These are phyloP conservation scores for Hanseniaspora thailandica DNA, from an alignment of 805 yeast species.

Conservation along the genomic window DNA sequence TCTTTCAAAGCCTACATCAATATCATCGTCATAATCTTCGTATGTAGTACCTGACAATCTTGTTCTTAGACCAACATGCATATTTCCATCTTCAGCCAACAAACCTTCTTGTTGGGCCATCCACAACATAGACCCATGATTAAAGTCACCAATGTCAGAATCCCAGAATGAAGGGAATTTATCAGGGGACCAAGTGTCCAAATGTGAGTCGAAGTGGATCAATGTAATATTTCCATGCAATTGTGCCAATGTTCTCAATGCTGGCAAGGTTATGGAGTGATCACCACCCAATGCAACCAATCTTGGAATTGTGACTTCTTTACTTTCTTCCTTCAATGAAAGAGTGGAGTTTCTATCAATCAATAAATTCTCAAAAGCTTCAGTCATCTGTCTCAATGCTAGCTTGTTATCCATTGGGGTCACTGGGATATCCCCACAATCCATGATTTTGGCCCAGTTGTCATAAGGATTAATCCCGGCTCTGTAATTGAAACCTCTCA, in stretches of 20 bases:
- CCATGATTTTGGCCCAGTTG: slow-evolving; percentile 42
- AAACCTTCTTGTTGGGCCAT: slow-evolving; percentile 62
- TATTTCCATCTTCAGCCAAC: slow-evolving; percentile 40
- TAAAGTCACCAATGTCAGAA: slow-evolving; percentile 47
- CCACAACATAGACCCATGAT: slow-evolving; percentile 84
- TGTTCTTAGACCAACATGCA: slow-evolving; percentile 70
- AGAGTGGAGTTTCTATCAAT: slow-evolving; percentile 26
- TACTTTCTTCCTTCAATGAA: slow-evolving; percentile 13
- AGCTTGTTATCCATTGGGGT: slow-evolving; percentile 56
- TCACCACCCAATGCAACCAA: slow-evolving; percentile 72
- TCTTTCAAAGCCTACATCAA: slow-evolving; percentile 54
- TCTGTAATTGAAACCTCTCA: slow-evolving; percentile 59
- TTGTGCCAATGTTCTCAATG: slow-evolving; percentile 49
- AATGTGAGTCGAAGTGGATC: slow-evolving; percentile 75
- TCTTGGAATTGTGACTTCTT: slow-evolving; percentile 39
- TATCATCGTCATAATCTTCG: slow-evolving; percentile 57
- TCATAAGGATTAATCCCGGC: slow-evolving; percentile 53
- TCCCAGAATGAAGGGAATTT: slow-evolving; percentile 56
- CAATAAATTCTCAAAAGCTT: slow-evolving; percentile 44
- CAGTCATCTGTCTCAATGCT: slow-evolving; percentile 52
- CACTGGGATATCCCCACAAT: slow-evolving; percentile 60
- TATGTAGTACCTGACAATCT: slow-evolving; percentile 50
- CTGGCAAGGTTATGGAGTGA: slow-evolving; percentile 65
- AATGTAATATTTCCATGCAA: slow-evolving; percentile 59
- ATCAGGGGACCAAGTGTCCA: slow-evolving; percentile 71